Evolutionary conservation across 2,329 filamentous ascomycete species (phyloP), one percentile per base, ranked within the genome.

Genomic region (Thielaviopsis punctulata): DNA sequence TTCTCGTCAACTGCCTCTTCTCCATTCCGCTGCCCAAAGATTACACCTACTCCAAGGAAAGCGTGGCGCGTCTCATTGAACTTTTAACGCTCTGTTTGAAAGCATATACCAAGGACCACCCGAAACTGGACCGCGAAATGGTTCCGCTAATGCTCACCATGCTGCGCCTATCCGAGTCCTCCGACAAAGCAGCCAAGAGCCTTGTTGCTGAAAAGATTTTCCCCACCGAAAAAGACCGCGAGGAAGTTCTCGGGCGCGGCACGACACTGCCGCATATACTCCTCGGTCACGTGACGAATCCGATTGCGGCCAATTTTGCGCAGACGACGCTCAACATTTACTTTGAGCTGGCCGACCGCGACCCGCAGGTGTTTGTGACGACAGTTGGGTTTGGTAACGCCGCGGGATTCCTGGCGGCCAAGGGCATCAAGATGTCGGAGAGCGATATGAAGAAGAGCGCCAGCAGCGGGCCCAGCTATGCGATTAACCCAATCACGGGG

Each of bases 311-410:
- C 0, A 79, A 81, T 39, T 69, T 95, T 2, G 79, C 87, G 18
- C 79, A 84, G 46, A 77, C 78, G 18, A 82, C 94, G 50, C 85
- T 84, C 0, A 74, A 82, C 25, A 72, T 98, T 22, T 76, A 95
- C 56, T 98, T 93, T 63, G 84, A 93, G 57, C 73, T 96, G 24
- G 95, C 88, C 0, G 83, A 82, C 57, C 84, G 81, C 59, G 81
- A 95, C 59, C 77, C 89, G 0, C 76, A 75, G 15, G 83, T 73
- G 25, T 92, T 95, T 61, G 84, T 96, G 0, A 75, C 85, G 49
- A 95, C 95, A 59, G 86, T 98, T 12, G 92, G 92, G 0, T 98
- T 95, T 62, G 92, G 92, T 0, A 95, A 86, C 61, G 92, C 92
- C 0, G 86, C 88, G 0, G 92, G 92, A 0, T 95, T 92, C 62